Conservation (phyloP, 2,329 filamentous ascomycete species). For the Fusarium sp. region DNA sequence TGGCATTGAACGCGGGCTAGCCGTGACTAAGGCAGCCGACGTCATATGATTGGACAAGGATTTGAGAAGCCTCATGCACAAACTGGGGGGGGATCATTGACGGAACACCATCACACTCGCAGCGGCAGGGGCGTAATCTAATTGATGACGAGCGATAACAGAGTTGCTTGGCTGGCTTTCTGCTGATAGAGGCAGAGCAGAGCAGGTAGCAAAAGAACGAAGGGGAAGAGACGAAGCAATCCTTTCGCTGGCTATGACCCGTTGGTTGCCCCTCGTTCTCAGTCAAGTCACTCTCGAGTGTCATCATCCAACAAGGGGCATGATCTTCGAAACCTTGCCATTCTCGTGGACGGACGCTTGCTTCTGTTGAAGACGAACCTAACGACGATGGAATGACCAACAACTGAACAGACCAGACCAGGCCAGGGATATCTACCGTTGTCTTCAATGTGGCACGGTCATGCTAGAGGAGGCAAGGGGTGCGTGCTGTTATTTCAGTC, state of each 20-base stretch:
- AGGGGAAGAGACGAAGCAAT: not conserved
- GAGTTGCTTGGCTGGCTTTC: not conserved
- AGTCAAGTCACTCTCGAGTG: slow-evolving; percentile 13
- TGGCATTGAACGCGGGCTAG: slow-evolving; percentile 31
- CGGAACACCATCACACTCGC: slow-evolving; percentile 38
- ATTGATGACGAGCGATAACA: slow-evolving; percentile 12
- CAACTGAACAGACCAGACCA: not conserved
- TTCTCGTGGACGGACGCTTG: slow-evolving; percentile 10
- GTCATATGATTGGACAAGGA: slow-evolving; percentile 29
- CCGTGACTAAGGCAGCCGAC: slow-evolving; percentile 31
- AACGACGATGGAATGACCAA: slow-evolving; percentile 12
- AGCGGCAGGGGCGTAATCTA: slow-evolving; percentile 36
- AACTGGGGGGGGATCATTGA: slow-evolving; percentile 37
- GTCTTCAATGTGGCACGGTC: slow-evolving; percentile 32
- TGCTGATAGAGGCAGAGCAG: not conserved
- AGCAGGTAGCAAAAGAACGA: not conserved
- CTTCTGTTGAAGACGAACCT: slow-evolving; percentile 19
- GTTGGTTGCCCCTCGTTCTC: slow-evolving; percentile 17
- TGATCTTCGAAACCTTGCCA: slow-evolving; percentile 41
- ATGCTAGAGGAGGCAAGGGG: slow-evolving; percentile 11
- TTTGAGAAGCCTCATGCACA: slow-evolving; percentile 41
- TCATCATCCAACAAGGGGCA: slow-evolving; percentile 34
- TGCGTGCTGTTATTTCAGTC: slow-evolving; percentile 32
- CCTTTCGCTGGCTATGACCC: not conserved
- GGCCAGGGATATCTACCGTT: slow-evolving; percentile 32